phyloP scores from a whole-genome alignment of 2,329 filamentous ascomycete species.

The Arthrobotrys conoides region DNA sequence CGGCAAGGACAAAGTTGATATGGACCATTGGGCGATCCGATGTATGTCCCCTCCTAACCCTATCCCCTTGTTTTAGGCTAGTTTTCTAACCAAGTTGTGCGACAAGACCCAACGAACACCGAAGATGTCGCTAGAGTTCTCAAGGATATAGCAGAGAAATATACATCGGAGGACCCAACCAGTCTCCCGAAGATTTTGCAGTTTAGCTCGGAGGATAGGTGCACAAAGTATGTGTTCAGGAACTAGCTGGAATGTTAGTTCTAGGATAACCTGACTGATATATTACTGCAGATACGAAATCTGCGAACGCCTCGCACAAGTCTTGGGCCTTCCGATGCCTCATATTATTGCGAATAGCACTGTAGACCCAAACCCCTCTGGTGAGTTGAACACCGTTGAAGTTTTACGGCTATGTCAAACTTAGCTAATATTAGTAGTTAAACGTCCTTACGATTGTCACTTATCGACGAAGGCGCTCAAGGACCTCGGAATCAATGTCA shows the following conservation, averaged over 20 bases:
- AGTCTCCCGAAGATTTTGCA: conserved; percentile 80
- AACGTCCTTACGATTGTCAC: conserved; percentile 90
- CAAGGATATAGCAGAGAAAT: conserved; percentile 64
- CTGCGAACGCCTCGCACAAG: conserved; percentile 81
- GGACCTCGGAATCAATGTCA: conserved; percentile 80
- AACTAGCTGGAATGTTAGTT: background rate
- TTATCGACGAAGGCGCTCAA: conserved; percentile 81
- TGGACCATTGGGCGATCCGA: conserved; percentile 88
- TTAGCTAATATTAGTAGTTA: conserved; percentile 69
- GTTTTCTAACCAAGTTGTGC: background rate
- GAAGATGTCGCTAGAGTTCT: conserved; percentile 83
- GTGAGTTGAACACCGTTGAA: conserved; percentile 52
- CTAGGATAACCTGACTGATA: conserved; percentile 10
- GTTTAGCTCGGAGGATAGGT: conserved; percentile 86
- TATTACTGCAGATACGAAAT: conserved; percentile 72
- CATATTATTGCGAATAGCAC: conserved; percentile 80
- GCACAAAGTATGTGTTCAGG: conserved; percentile 75
- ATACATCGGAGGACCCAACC: conserved; percentile 67
- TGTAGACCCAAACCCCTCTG: conserved; percentile 77
- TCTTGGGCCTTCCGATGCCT: conserved; percentile 80
- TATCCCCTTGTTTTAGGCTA: too few relatives aligned
- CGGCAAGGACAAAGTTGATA: conserved; percentile 77
- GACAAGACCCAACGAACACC: conserved; percentile 75
- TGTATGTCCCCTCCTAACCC: conserved; percentile 69
- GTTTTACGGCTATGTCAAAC: background rate